Evolutionary conservation across 2,329 filamentous ascomycete species (phyloP).

Genomic region (Capronia coronata): DNA sequence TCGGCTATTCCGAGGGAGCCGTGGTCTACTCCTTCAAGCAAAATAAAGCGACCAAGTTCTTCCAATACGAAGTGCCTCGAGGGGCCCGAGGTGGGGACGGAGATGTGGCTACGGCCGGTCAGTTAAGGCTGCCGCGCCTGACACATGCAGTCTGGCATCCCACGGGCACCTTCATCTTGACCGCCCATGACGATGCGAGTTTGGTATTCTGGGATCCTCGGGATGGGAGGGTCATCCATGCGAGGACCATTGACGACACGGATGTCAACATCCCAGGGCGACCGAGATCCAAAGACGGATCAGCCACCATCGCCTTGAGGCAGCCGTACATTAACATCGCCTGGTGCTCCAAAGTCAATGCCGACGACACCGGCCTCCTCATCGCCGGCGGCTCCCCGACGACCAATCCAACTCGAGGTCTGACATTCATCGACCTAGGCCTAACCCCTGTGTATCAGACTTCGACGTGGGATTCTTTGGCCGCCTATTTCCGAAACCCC

Average conservation of each 20-base stretch:
- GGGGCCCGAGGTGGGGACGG: slow-evolving; percentile 74
- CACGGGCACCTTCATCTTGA: slow-evolving; percentile 81
- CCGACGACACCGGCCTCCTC: slow-evolving; percentile 84
- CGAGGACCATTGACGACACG: slow-evolving; percentile 68
- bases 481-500: slow-evolving; percentile 68
- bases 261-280: slow-evolving; percentile 63
- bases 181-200: slow-evolving; percentile 82
- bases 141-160: slow-evolving; percentile 91
- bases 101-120: slow-evolving; percentile 52
- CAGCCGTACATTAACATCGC: slow-evolving; percentile 71
- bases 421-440: slow-evolving; percentile 87
- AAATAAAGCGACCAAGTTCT: slow-evolving; percentile 68
- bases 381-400: slow-evolving; percentile 72
- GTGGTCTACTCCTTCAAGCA: slow-evolving; percentile 94
- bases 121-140: slow-evolving; percentile 63
- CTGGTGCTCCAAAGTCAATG: slow-evolving; percentile 92
- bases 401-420: slow-evolving; percentile 62
- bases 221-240: slow-evolving; percentile 76
- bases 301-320: slow-evolving; percentile 50
- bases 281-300: slow-evolving; percentile 37
- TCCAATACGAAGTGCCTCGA: slow-evolving; percentile 72
- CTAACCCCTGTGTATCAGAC: slow-evolving; percentile 85
- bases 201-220: slow-evolving; percentile 92
- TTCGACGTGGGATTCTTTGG: slow-evolving; percentile 77
- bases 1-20: slow-evolving; percentile 84